Evolutionary conservation across 2,329 filamentous ascomycete genomes (phyloP).

Genomic region (Aspergillus cejpii): DNA sequence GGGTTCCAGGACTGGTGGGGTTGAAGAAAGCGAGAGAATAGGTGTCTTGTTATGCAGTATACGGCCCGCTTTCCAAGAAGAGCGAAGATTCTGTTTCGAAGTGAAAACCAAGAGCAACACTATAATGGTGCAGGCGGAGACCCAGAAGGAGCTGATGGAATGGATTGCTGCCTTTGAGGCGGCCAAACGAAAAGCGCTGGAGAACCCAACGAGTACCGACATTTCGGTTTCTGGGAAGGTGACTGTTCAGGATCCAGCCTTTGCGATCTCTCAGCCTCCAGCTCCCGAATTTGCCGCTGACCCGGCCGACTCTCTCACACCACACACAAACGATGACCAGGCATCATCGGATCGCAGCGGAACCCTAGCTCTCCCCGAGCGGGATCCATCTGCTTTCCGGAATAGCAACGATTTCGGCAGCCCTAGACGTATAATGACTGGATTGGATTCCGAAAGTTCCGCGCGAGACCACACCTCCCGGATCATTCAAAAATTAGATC

Average conservation of each 20-base stretch:
- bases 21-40: conserved; percentile 93
- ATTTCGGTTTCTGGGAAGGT: conserved; percentile 39
- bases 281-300: conserved; percentile 88
- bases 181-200: conserved; percentile 85
- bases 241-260: conserved; percentile 61
- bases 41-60: conserved; percentile 91
- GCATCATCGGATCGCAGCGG: conserved; percentile 53
- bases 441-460: conserved; percentile 53
- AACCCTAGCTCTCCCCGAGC: conserved; percentile 59
- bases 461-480: conserved; percentile 73
- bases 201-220: conserved; percentile 56
- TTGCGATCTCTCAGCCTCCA: conserved; percentile 82
- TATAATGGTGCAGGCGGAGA: conserved; percentile 85
- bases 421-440: conserved; percentile 45
- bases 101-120: conserved; percentile 95
- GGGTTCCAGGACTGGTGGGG: conserved; percentile 68
- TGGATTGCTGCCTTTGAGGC: conserved; percentile 93
- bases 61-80: conserved; percentile 83
- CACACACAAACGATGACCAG: conserved; percentile 50
- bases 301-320: conserved; percentile 58
- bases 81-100: conserved; percentile 94
- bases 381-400: conserved; percentile 53
- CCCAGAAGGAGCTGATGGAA: conserved; percentile 81
- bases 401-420: conserved; percentile 64
- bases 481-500: conserved; percentile 87